Evolutionary conservation across 2,329 filamentous ascomycete genomes (phyloP), one percentile per base, ranked within the genome.

Genomic region (Aspergillus sp.): DNA sequence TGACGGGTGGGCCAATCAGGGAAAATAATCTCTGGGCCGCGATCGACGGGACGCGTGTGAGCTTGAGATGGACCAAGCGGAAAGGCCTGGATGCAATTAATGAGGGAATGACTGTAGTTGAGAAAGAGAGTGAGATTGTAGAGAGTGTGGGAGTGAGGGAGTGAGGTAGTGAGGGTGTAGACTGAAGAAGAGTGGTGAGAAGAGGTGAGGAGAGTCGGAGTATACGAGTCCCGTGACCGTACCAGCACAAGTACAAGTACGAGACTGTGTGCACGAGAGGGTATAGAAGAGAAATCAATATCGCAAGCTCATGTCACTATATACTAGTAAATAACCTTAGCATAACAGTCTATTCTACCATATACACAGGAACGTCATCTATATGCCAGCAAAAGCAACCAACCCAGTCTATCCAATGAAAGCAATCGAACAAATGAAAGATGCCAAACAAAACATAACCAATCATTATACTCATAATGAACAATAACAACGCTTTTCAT

Each of bases 391-490:
- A 12, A 30, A 12, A 12, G 3, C 25, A 12, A 30, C 25, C 25
- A 30, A 30, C 25, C 35, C 35, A 5, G 35, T 47, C 39, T 47
- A 47, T 44, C 20, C 30, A 48, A 22, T 15, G 22, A 22, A 30
- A 30, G 4, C 10, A 30, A 30, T 30, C 25, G 12, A 30, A 30
- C 25, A 30, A 30, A 30, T 30, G 10, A 30, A 30, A 30, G 4
- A 30, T 30, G 9, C 25, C 25, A 12, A 30, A 12, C 2, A 41
- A 25, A 49, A 41, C 43, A 49, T 41, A 44, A 17, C 15, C 7
- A 38, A 19, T 48, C 46, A 48, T 48, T 32, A 47, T 30, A 22
- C 23, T 48, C 41, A 48, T 48, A 46, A 38, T 44, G 30, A 43
- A 43, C 20, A 41, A 13, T 43, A 43, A 32, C 19, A 30, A 30